Base-by-base conservation (phyloP, 805 yeast species). In the Yarrowia phangngaensis region DNA sequence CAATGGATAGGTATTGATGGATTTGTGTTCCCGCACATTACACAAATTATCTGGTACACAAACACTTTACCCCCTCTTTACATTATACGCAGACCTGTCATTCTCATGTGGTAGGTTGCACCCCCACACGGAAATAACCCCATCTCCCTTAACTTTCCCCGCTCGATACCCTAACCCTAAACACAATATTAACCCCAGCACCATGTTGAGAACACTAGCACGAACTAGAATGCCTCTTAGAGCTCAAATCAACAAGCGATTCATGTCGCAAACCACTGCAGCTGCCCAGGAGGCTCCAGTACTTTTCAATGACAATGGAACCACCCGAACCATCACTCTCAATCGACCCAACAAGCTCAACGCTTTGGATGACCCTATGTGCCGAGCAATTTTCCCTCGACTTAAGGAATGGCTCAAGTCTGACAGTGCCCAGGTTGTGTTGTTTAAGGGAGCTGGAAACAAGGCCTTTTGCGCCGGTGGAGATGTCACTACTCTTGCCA, bases 391-490 rank as follows among this genome's bases (percentile, higher is more conserved):
- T 53, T 69, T 75, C 27, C 87, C 92, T 16, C 76, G 95, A 28
- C 68, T 88, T 53, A 62, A 73, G 35, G 96, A 89, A 63, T 88
- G 81, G 66, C 71, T 85, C 45, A 83, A 84, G 60, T 78, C 87
- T 14, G 73, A 72, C 35, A 68, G 76, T 14, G 79, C 82, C 51
- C 78, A 80, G 54, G 60, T 85, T 50, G 68, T 90, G 28, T 71
- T 92, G 33, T 69, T 90, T 54, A 80, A 78, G 51, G 82, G 90
- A 23, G 67, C 64, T 7, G 75, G 74, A 20, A 70, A 70, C 47
- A 79, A 78, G 61, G 80, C 95, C 1, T 79, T 90, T 53, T 87
- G 97, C 66, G 95, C 97, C 23, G 98, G 98, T 40, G 98, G 97
- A 20, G 98, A 90, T 64, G 95, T 90, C 33, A 81, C 90, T 30